phyloP scores from a whole-genome alignment of 192 early-diverging fungal genomes.

The Paraglomus brasilianum region DNA sequence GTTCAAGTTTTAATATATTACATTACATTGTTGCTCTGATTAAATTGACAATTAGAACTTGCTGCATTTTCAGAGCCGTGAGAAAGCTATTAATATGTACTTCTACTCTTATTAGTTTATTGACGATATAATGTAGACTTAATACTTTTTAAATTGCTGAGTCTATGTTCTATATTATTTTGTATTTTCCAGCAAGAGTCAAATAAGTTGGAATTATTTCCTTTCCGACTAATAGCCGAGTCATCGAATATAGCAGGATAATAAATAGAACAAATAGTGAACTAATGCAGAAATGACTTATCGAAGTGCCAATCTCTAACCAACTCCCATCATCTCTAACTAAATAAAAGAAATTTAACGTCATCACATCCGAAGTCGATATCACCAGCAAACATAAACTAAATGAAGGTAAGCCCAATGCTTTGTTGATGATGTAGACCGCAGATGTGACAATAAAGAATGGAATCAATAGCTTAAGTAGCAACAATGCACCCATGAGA shows the following conservation, averaged over 20 bases:
- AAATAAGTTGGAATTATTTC: too few relatives aligned
- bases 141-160: too few relatives aligned
- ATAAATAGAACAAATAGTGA: constrained; percentile 91
- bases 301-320: constrained; percentile 96
- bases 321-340: constrained; percentile 90
- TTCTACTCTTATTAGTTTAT: too few relatives aligned
- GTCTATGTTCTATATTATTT: too few relatives aligned
- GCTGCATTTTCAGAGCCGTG: too few relatives aligned
- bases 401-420: constrained; percentile 80
- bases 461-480: constrained; percentile 91
- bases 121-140: too few relatives aligned
- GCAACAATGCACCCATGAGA: constrained; percentile 79
- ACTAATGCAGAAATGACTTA: constrained; percentile 93
- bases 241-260: constrained; percentile 80
- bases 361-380: constrained; percentile 88
- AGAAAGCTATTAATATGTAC: too few relatives aligned
- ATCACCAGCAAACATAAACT: constrained; percentile 84
- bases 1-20: too few relatives aligned
- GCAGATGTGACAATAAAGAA: constrained; percentile 89
- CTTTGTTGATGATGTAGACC: constrained; percentile 74
- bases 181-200: too few relatives aligned
- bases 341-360: constrained; percentile 95
- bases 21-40: too few relatives aligned
- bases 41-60: too few relatives aligned
- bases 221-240: constrained; percentile 56